Evolutionary conservation across 805 yeast species (phyloP), one percentile per base, ranked within the genome.

Genomic region (Saccharomycopsis fermentans): DNA sequence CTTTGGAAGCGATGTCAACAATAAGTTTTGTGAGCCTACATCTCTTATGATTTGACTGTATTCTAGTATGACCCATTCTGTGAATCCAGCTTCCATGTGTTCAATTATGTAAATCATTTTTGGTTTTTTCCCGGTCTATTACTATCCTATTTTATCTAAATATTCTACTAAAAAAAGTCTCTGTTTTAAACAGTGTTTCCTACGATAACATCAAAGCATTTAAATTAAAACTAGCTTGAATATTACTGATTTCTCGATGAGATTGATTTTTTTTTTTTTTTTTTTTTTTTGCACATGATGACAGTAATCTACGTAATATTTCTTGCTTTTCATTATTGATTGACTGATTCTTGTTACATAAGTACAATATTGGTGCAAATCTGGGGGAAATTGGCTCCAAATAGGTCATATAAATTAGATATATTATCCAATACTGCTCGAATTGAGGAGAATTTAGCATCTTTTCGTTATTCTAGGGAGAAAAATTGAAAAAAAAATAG

Each of bases 71-170:
- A 92, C 98, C 99, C 99, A 92, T 64, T 87, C 94, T 63, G 96
- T 89, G 78, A 92, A 90, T 1, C 96, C 98, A 61, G 83, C 87
- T 71, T 92, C 99, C 97, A 92, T 92, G 69, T 92, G 99, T 71
- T 92, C 99, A 56, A 92, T 90, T 56, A 94, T 82, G 77, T 90
- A 92, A 72, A 89, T 90, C 96, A 88, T 88, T 29, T 21, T 16
- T 26, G n/a, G n/a, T 19, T 4, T 24, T 37, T 26, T 14, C 14
- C 26, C 12, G 16, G 5, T 36, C 9, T 6, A n/a, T 43, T 21
- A 21, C 6, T 43, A 11, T 12, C 4, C 14, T 5, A 9, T 21
- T 9, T 43, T 3, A 43, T n/a, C n/a, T n/a, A n/a, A n/a, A n/a
- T n/a, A n/a, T n/a, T n/a, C n/a, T n/a, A n/a, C n/a, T n/a, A n/a